Evolutionary conservation across 2,329 filamentous ascomycete species (phyloP).

Genomic region (Aspergillus hortae): DNA sequence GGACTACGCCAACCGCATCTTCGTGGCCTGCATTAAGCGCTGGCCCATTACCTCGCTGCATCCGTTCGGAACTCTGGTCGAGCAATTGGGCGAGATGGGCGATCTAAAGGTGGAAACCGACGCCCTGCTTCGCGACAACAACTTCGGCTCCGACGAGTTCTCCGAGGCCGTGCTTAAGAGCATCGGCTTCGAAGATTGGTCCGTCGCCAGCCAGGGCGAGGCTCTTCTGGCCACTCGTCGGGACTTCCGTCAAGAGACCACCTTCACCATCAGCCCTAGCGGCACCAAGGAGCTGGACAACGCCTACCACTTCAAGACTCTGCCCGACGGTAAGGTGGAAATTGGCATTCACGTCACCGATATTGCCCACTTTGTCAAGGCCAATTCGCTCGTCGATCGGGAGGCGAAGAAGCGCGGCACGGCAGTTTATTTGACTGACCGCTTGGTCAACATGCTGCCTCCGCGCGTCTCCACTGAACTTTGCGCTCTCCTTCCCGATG

Average conservation of each 20-base stretch:
- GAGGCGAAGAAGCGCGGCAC: conserved; percentile 98
- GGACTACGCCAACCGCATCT: conserved; percentile 95
- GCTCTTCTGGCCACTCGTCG: conserved; percentile 68
- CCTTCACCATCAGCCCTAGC: conserved; percentile 89
- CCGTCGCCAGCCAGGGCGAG: conserved; percentile 77
- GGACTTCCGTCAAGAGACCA: conserved; percentile 84
- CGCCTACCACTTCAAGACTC: conserved; percentile 84
- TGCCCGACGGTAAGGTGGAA: conserved; percentile 81
- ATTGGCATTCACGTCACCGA: conserved; percentile 94
- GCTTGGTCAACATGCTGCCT: conserved; percentile 82
- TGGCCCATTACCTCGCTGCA: conserved; percentile 99
- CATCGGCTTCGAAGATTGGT: conserved; percentile 89
- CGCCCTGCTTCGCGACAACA: conserved; percentile 94
- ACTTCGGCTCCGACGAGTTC: conserved; percentile 96
- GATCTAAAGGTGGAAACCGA: conserved; percentile 97
- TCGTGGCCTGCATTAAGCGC: conserved; percentile 97
- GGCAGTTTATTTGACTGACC: conserved; percentile 90
- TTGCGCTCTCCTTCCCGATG: conserved; percentile 79
- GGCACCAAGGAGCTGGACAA: conserved; percentile 86
- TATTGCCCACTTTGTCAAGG: conserved; percentile 94
- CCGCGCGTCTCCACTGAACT: conserved; percentile 80
- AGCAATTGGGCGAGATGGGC: conserved; percentile 95
- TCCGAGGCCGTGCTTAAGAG: conserved; percentile 93
- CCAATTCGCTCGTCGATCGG: conserved; percentile 89
- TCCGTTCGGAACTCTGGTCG: conserved; percentile 94